Conservation (phyloP, 192 early-diverging fungal genomes). For the Phlyctochytrium arcticum region DNA sequence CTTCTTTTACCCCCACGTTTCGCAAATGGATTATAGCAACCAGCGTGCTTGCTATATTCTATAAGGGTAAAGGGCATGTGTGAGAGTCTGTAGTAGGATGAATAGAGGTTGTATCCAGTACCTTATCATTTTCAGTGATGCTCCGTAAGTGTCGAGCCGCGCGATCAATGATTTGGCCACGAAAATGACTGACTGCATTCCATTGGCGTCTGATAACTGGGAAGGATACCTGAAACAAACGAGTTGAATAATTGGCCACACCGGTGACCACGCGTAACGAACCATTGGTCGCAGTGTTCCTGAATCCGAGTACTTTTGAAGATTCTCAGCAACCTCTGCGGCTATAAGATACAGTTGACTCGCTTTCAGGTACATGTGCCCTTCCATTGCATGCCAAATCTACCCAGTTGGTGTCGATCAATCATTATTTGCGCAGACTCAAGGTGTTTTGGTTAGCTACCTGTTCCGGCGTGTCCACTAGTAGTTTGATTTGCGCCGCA, state of each 20-base stretch:
- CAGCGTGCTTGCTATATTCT: too few species aligned
- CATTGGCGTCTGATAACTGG: conserved; percentile 80
- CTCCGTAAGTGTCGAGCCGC: too few species aligned
- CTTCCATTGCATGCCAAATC: conserved; percentile 81
- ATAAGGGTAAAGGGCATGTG: too few species aligned
- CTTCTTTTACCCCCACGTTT: too few species aligned
- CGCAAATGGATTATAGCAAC: too few species aligned
- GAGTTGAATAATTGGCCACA: not conserved
- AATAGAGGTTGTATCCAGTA: too few species aligned
- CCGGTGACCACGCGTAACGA: not conserved
- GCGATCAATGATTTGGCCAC: conserved; percentile 70
- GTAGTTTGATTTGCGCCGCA: conserved; percentile 76
- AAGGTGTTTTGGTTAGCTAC: too few species aligned
- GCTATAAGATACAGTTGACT: conserved; percentile 67
- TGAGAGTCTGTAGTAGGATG: too few species aligned
- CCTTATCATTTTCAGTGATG: too few species aligned
- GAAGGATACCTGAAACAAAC: conserved; percentile 53
- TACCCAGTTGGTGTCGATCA: too few species aligned
- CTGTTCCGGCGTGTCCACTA: conserved; percentile 86
- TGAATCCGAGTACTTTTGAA: conserved; percentile 48
- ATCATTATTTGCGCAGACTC: too few species aligned
- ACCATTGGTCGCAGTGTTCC: conserved; percentile 9
- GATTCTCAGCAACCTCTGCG: conserved; percentile 60
- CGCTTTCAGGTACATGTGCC: conserved; percentile 64
- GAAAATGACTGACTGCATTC: conserved; percentile 75